Conservation (phyloP, 345 rosid species). For the Hibiscus mutabilis region DNA sequence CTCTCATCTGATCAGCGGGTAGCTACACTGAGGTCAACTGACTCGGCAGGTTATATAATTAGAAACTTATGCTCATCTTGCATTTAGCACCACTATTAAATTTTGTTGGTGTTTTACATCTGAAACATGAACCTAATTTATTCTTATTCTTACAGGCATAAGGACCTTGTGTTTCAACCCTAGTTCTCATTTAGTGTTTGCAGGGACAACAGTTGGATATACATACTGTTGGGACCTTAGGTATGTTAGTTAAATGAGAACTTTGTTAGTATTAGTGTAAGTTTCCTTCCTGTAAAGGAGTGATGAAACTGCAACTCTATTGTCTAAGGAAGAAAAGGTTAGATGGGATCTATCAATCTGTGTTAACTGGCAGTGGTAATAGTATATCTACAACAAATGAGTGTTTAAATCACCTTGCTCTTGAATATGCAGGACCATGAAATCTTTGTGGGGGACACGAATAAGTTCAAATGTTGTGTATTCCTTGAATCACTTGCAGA, state of each 20-base stretch:
- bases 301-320: no score
- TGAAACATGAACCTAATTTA: conserved; percentile 7
- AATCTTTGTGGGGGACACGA: conserved; percentile 60
- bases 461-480: conserved; percentile 75
- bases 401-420: neutral
- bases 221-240: conserved; percentile 84
- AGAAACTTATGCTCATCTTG: neutral
- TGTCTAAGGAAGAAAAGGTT: no score
- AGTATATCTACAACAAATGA: neutral
- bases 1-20: conserved; percentile 53
- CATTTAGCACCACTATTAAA: neutral
- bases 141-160: conserved; percentile 47
- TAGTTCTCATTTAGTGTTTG: conserved; percentile 46
- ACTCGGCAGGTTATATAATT: conserved; percentile 47
- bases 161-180: conserved; percentile 62
- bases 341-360: no score
- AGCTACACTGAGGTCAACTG: conserved; percentile 55
- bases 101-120: neutral
- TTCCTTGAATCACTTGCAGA: conserved; percentile 51
- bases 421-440: conserved; percentile 50
- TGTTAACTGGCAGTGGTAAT: neutral
- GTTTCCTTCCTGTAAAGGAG: no score
- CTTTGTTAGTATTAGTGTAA: no score
- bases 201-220: conserved; percentile 73
- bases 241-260: conserved; percentile 25